Base-by-base conservation (phyloP, 208 protist species). In the Trypanosoma melophagium region DNA sequence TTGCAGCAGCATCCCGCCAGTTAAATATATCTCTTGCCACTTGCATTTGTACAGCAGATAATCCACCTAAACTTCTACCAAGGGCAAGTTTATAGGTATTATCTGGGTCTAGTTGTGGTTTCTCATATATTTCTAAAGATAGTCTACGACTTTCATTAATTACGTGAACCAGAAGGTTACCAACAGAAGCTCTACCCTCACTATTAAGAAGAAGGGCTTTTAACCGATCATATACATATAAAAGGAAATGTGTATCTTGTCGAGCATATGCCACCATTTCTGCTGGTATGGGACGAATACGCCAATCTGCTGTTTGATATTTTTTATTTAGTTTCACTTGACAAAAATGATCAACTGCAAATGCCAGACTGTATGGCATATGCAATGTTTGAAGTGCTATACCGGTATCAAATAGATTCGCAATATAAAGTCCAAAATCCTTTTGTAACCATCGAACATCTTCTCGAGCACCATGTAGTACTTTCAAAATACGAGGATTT, bases 381-480 rank as follows among this genome's bases (percentile, higher is more conserved):
- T 96, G 89, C 5, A 99, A 81, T 21, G 92, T 84, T 60, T 98
- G 87, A n/a, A 96, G 77, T 0, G 98, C 98, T 59, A 98, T 90
- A 16, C 97, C 96, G 0, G 98, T 99, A 82, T 99, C 98, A 70
- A 99, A 99, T 69, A 99, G 89, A 77, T 99, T 99, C 35, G 99
- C 93, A 54, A 99, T 45, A 75, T 99, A 99, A 12, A 99, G 69
- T 7, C 94, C 92, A 80, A 99, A 99, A 77, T 99, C 98, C 25
- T 98, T 89, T 81, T 99, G 97, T 10, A 99, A 81, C 98, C 98
- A 99, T 8, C 97, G 73, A 21, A 99, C 82, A 78, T 99, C 98
- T 56, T 92, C 90, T 22, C 97, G 86, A 28, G 93, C 90, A 35
- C 98, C 98, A 76, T 99, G 98, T n/a, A 99, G 59, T 2, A 99